These are phyloP conservation scores for Hura crepitans DNA, from an alignment of 441 rosid genomes.

Conservation along the genomic window DNA sequence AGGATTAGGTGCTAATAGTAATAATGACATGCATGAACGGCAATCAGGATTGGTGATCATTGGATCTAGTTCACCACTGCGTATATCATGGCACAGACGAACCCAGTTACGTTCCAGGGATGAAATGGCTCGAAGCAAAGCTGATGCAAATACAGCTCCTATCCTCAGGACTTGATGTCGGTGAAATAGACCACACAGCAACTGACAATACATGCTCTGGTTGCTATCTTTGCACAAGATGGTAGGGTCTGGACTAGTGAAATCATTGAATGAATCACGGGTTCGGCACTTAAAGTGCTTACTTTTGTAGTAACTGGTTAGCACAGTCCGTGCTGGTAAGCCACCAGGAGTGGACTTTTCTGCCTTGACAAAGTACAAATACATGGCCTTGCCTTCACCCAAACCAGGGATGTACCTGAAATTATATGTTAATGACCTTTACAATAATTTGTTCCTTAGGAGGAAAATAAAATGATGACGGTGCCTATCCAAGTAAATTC, in stretches of 20 bases:
- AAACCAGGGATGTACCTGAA: constrained; percentile 66
- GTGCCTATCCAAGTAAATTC: not conserved
- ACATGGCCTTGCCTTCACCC: constrained; percentile 88
- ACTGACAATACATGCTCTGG: constrained; percentile 95
- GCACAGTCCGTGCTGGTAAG: constrained; percentile 76
- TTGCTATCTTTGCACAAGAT: constrained; percentile 69
- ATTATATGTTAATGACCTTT: constrained; percentile 6
- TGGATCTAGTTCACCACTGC: constrained; percentile 44
- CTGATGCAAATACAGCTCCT: constrained; percentile 86
- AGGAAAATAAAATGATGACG: not conserved
- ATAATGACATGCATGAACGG: constrained; percentile 43
- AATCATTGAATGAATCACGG: constrained; percentile 60
- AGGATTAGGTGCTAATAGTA: constrained; percentile 49
- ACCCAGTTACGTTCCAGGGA: constrained; percentile 75
- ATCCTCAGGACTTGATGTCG: constrained; percentile 67
- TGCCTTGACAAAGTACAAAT: constrained; percentile 67
- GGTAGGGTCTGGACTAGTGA: constrained; percentile 67
- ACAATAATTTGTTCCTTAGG: not conserved
- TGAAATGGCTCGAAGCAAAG: constrained; percentile 71
- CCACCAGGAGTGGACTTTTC: constrained; percentile 76
- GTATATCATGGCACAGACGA: constrained; percentile 60
- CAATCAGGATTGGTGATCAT: constrained; percentile 63
- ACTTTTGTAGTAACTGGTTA: constrained; percentile 89
- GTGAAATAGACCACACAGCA: constrained; percentile 70
- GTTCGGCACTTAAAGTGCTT: constrained; percentile 69